Percentiles rank a stretch among this genome's conserved stretches.
These are phyloP conservation scores for Mucor ambiguus DNA, from an alignment of 371 early-diverging fungal species.

Conservation along the genomic window DNA sequence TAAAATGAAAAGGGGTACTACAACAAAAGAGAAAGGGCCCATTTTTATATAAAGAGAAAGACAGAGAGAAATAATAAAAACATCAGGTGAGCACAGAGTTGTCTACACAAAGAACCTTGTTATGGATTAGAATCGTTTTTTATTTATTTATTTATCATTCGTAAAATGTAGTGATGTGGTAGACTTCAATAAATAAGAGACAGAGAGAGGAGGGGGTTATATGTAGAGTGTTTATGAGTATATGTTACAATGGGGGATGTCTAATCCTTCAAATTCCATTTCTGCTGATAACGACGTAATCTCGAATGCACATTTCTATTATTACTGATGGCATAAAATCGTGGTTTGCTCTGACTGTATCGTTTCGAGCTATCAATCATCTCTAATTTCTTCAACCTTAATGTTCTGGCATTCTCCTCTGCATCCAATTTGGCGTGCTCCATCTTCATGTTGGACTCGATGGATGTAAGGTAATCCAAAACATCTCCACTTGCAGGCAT, in stretches of 20 bases:
- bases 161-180: not conserved
- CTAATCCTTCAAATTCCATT: constrained; percentile 12
- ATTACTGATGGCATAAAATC: constrained; percentile 10
- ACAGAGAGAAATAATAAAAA: not conserved
- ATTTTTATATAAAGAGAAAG: not conserved
- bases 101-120: not conserved
- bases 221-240: not conserved
- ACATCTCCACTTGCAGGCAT: constrained; percentile 50
- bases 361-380: constrained; percentile 12
- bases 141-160: not conserved
- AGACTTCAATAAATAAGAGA: not conserved
- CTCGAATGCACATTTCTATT: constrained; percentile 15
- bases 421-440: constrained; percentile 16
- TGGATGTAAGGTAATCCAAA: constrained; percentile 38
- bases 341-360: not conserved
- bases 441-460: constrained; percentile 36
- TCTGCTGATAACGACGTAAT: constrained; percentile 17
- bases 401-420: constrained; percentile 13
- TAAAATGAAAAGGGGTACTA: not conserved
- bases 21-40: not conserved
- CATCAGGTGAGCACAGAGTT: not conserved
- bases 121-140: not conserved
- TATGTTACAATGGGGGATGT: not conserved
- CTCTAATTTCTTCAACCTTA: constrained; percentile 17
- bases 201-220: constrained; percentile 7